phyloP scores from a whole-genome alignment of 2,329 filamentous ascomycete species.

The Peltaster fructicola region DNA sequence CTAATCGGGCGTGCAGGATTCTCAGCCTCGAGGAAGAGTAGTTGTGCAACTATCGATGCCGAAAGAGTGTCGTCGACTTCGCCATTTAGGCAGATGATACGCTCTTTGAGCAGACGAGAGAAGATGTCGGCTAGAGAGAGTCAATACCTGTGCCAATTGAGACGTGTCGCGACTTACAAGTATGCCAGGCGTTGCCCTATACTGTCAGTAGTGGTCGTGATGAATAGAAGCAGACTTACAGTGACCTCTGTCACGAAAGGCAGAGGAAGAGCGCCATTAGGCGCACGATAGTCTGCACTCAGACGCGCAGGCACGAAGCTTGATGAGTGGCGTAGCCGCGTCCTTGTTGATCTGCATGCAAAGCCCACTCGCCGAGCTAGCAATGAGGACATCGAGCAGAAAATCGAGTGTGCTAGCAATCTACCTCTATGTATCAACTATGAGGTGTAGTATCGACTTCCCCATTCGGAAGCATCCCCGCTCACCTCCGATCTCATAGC shows the following conservation, averaged over 20 bases:
- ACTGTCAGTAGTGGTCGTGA: conserved; percentile 15
- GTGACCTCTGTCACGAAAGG: conserved; percentile 34
- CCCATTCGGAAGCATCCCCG: too few species aligned
- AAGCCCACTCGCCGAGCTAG: too few species aligned
- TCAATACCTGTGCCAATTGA: not conserved
- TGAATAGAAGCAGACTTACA: conserved; percentile 15
- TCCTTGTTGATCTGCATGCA: too few species aligned
- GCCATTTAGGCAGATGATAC: conserved; percentile 86
- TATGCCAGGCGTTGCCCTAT: conserved; percentile 34
- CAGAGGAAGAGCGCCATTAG: conserved; percentile 26
- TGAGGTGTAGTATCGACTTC: too few species aligned
- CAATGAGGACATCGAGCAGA: too few species aligned
- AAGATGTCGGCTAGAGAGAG: conserved; percentile 23
- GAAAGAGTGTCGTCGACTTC: conserved; percentile 78
- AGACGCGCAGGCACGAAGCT: too few species aligned
- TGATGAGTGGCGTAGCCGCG: too few species aligned
- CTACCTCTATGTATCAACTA: too few species aligned
- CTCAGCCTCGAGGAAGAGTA: conserved; percentile 95
- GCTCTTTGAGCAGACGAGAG: conserved; percentile 44
- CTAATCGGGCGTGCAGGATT: conserved; percentile 88
- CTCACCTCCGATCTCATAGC: too few species aligned
- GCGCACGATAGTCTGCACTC: too few species aligned
- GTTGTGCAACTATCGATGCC: conserved; percentile 85
- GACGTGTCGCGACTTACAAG: conserved; percentile 17
- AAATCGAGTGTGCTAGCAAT: too few species aligned